Evolutionary conservation across 2,329 filamentous ascomycete genomes (phyloP).

Genomic region (Elsinoe perseae): DNA sequence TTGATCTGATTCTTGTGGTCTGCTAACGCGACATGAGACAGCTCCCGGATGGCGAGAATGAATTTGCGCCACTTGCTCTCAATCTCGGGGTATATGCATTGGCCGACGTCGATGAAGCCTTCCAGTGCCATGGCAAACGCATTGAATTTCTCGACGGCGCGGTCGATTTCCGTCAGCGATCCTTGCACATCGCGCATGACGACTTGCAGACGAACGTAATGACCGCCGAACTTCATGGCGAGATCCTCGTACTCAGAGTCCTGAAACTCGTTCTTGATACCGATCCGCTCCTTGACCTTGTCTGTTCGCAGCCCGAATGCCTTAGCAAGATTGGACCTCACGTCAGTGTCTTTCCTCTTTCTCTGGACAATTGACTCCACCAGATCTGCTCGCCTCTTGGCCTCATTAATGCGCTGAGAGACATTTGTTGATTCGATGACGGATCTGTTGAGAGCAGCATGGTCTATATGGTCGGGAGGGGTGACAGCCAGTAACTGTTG

Average conservation of each 20-base stretch:
- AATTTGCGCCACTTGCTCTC: slow-evolving; percentile 94
- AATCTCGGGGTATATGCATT: slow-evolving; percentile 69
- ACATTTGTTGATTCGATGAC: slow-evolving; percentile 60
- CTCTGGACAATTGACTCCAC: slow-evolving; percentile 81
- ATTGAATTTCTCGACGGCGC: slow-evolving; percentile 73
- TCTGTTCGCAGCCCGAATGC: slow-evolving; percentile 85
- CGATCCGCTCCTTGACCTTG: slow-evolving; percentile 67
- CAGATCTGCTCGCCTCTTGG: slow-evolving; percentile 88
- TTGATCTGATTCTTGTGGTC: slow-evolving; percentile 69
- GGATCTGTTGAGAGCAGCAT: slow-evolving; percentile 58
- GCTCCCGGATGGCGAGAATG: slow-evolving; percentile 76
- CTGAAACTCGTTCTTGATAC: slow-evolving; percentile 59
- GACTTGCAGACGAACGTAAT: slow-evolving; percentile 86
- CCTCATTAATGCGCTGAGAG: slow-evolving; percentile 72
- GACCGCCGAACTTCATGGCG: slow-evolving; percentile 81
- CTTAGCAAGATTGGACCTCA: slow-evolving; percentile 74
- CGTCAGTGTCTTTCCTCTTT: slow-evolving; percentile 82
- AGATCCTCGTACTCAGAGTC: slow-evolving; percentile 74
- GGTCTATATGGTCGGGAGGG: slow-evolving; percentile 74
- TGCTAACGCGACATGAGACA: slow-evolving; percentile 73
- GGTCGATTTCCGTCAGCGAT: slow-evolving; percentile 73
- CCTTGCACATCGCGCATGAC: slow-evolving; percentile 90
- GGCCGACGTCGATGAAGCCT: slow-evolving; percentile 62
- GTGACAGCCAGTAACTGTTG: slow-evolving; percentile 73
- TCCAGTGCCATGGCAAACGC: slow-evolving; percentile 77